Percentiles rank a stretch among this genome's conserved stretches.
phyloP scores from a whole-genome alignment of 371 early-diverging fungal species.

The Lichtheimia corymbifera region DNA sequence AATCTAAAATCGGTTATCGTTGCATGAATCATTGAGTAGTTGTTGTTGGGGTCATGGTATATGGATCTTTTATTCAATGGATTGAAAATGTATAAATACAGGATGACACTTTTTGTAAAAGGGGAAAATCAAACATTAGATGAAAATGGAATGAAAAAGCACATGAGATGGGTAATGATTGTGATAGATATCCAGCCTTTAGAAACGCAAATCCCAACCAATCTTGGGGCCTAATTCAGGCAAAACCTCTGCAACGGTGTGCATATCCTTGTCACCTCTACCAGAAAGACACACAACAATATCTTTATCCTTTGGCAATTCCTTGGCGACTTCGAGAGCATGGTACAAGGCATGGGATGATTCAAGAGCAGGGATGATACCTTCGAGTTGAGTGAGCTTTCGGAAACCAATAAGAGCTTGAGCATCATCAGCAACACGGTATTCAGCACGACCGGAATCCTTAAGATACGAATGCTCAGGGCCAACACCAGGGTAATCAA shows the following conservation, averaged over 20 bases:
- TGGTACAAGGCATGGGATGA: constrained; percentile 91
- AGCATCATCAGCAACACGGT: constrained; percentile 82
- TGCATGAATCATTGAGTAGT: too few species aligned
- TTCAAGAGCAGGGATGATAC: constrained; percentile 94
- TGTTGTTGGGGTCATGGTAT: too few species aligned
- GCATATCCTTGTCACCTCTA: constrained; percentile 97
- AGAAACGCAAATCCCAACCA: constrained; percentile 85
- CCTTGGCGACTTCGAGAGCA: constrained; percentile 78
- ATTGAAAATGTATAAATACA: too few species aligned
- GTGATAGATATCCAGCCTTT: not conserved
- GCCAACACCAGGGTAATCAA: constrained; percentile 97
- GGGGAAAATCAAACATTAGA: not conserved
- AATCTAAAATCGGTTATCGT: too few species aligned
- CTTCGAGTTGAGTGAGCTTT: constrained; percentile 84
- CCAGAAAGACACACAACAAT: constrained; percentile 92
- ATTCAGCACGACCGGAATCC: constrained; percentile 85
- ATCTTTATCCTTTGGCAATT: constrained; percentile 77
- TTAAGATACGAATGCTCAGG: constrained; percentile 95
- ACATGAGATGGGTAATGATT: not conserved
- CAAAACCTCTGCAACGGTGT: constrained; percentile 88
- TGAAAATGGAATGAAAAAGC: not conserved
- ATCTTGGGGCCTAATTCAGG: constrained; percentile 90
- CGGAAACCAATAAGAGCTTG: constrained; percentile 91
- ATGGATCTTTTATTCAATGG: too few species aligned
- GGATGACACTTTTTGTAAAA: too few species aligned